A percentile compares a stretch with the other conserved stretches of the same genome.
phyloP scores from a whole-genome alignment of 2,329 filamentous ascomycete species.

The Nothomitra cinnamomea region DNA sequence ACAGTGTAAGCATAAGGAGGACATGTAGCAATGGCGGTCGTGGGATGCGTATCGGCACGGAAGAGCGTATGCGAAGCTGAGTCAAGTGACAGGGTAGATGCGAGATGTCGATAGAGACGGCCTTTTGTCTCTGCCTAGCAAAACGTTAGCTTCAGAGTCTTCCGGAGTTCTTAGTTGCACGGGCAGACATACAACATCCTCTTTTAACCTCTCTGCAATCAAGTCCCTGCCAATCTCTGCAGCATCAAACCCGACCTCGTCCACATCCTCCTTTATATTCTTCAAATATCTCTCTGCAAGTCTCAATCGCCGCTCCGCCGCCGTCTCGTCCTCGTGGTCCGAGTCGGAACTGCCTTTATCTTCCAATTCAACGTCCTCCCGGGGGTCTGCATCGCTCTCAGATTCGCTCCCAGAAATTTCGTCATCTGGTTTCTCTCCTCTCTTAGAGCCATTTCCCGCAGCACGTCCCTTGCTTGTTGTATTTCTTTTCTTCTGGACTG shows the following conservation, averaged over 20 bases:
- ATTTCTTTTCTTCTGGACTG: conserved; percentile 29
- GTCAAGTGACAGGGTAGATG: conserved; percentile 52
- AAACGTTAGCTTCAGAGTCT: conserved; percentile 6
- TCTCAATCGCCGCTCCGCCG: conserved; percentile 68
- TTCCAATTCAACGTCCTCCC: conserved; percentile 23
- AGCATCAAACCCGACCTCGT: conserved; percentile 80
- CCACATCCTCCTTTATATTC: conserved; percentile 69
- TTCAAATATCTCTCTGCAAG: conserved; percentile 87
- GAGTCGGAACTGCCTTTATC: conserved; percentile 39
- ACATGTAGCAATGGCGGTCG: conserved; percentile 66
- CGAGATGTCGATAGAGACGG: conserved; percentile 68
- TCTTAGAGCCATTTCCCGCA: conserved; percentile 26
- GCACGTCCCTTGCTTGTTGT: conserved; percentile 29
- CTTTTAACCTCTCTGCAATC: conserved; percentile 75
- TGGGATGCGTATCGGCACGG: conserved; percentile 57
- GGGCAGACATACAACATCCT: conserved; percentile 50
- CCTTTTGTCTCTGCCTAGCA: conserved; percentile 65
- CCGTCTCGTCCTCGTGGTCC: conserved; percentile 72
- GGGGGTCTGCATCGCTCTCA: conserved; percentile 24
- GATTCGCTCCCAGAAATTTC: conserved; percentile 78
- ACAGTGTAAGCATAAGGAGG: conserved; percentile 75
- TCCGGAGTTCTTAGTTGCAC: neutral
- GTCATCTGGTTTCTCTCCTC: conserved; percentile 38
- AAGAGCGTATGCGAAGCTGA: conserved; percentile 54
- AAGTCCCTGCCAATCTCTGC: conserved; percentile 84